phyloP scores from a whole-genome alignment of 2,329 filamentous ascomycete species.

The Myriosclerotinia duriaeana region DNA sequence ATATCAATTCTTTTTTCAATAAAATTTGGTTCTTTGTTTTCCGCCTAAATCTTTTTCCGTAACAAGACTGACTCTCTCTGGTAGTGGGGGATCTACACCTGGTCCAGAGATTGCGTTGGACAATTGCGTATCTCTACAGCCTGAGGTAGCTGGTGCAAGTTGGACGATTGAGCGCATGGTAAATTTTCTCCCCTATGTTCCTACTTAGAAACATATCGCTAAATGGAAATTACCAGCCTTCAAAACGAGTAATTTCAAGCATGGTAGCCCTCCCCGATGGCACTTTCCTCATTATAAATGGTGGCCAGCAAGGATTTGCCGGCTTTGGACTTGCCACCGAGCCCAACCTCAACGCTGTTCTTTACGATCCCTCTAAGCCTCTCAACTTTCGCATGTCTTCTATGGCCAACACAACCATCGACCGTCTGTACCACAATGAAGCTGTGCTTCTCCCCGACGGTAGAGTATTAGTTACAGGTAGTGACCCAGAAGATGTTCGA shows the following conservation, averaged over 20 bases:
- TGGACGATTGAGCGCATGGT: conserved; percentile 67
- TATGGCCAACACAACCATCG: conserved; percentile 64
- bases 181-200: conserved; percentile 1
- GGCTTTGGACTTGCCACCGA: conserved; percentile 61
- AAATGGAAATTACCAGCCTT: conserved; percentile 43
- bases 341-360: conserved; percentile 56
- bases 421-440: conserved; percentile 64
- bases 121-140: conserved; percentile 64
- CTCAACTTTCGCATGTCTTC: conserved; percentile 57
- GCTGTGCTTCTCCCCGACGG: conserved; percentile 62
- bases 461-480: conserved; percentile 56
- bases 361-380: conserved; percentile 59
- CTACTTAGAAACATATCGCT: background rate
- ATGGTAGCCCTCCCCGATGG: conserved; percentile 64
- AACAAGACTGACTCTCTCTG: too few relatives aligned
- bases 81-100: conserved; percentile 56
- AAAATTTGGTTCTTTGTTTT: too few relatives aligned
- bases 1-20: too few relatives aligned
- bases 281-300: conserved; percentile 63
- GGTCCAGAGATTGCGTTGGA: conserved; percentile 57
- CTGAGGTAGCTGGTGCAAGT: conserved; percentile 53
- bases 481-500: conserved; percentile 44
- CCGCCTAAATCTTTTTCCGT: too few relatives aligned
- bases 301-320: conserved; percentile 57
- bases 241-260: conserved; percentile 59